Evolutionary conservation across 192 early-diverging fungal genomes (phyloP).

Genomic region (Nowakowskiella sp.): DNA sequence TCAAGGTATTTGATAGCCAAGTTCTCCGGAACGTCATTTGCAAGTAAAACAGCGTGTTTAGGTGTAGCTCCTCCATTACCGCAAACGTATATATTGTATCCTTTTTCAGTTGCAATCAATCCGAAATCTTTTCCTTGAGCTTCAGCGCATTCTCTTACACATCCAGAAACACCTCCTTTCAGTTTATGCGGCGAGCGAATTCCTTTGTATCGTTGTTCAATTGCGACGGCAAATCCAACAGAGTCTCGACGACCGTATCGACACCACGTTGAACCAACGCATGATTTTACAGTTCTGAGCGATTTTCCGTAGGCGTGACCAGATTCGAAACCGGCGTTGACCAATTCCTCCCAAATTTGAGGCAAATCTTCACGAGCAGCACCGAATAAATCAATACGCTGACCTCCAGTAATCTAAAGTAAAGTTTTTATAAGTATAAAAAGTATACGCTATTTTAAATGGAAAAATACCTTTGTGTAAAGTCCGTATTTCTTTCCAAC

Average conservation of each 20-base stretch:
- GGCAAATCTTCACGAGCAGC: conserved; percentile 59
- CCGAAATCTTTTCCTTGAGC: conserved; percentile 41
- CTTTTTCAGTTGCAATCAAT: conserved; percentile 63
- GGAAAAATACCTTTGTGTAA: conserved; percentile 63
- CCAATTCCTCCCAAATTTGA: conserved; percentile 55
- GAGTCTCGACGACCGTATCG: conserved; percentile 60
- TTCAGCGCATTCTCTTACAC: conserved; percentile 20
- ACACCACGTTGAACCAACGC: conserved; percentile 61
- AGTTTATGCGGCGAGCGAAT: conserved; percentile 61
- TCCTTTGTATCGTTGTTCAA: conserved; percentile 62
- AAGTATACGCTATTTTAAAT: conserved; percentile 64
- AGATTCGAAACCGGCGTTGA: conserved; percentile 55
- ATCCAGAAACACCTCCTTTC: conserved; percentile 59
- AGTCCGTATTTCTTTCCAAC: conserved; percentile 56
- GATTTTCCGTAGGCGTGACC: conserved; percentile 67
- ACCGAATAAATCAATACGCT: conserved; percentile 41
- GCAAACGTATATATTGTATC: conserved; percentile 61
- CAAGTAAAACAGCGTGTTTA: conserved; percentile 56
- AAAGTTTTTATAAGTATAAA: neutral
- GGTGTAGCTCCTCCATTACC: conserved; percentile 62
- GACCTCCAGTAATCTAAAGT: neutral
- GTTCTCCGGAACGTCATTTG: conserved; percentile 43
- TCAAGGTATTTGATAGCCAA: conserved; percentile 49
- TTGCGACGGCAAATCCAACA: conserved; percentile 55
- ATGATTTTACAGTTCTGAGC: conserved; percentile 60